Conservation (phyloP, 306 rosid species). For the Hippophae gyantsensis region DNA sequence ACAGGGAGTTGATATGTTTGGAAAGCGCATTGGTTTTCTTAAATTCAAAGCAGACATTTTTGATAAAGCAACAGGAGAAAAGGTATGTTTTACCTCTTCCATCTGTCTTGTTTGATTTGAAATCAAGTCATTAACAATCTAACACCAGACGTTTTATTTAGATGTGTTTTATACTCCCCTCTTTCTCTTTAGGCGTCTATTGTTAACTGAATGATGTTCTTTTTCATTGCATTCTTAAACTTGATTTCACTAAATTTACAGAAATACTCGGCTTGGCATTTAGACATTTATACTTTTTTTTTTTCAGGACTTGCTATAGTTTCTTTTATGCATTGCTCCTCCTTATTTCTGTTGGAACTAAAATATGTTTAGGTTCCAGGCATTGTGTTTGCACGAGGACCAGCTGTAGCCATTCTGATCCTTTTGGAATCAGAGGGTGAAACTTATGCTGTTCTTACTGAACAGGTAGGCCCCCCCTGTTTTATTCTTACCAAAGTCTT, state of each 20-base stretch:
- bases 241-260: background rate
- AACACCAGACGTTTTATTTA: background rate
- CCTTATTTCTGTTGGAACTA: slow-evolving; percentile 30
- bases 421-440: slow-evolving; percentile 74
- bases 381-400: slow-evolving; percentile 90
- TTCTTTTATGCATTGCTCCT: slow-evolving; percentile 7
- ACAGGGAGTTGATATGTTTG: slow-evolving; percentile 94
- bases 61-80: slow-evolving; percentile 62
- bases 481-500: slow-evolving; percentile 7
- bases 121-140: background rate
- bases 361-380: slow-evolving; percentile 74
- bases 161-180: background rate
- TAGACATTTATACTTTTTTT: background rate
- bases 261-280: background rate
- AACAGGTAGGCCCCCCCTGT: slow-evolving; percentile 48
- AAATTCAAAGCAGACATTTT: slow-evolving; percentile 78
- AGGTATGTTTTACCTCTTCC: slow-evolving; percentile 30
- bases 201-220: background rate
- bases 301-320: background rate
- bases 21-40: slow-evolving; percentile 73
- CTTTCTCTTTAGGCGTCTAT: background rate
- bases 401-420: slow-evolving; percentile 76
- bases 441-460: slow-evolving; percentile 80
- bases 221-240: background rate
- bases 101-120: background rate